Evolutionary conservation across 768 basidiomycete genomes (phyloP), one percentile per base, ranked within the genome.

Genomic region (Hygrocybe coccinea): DNA sequence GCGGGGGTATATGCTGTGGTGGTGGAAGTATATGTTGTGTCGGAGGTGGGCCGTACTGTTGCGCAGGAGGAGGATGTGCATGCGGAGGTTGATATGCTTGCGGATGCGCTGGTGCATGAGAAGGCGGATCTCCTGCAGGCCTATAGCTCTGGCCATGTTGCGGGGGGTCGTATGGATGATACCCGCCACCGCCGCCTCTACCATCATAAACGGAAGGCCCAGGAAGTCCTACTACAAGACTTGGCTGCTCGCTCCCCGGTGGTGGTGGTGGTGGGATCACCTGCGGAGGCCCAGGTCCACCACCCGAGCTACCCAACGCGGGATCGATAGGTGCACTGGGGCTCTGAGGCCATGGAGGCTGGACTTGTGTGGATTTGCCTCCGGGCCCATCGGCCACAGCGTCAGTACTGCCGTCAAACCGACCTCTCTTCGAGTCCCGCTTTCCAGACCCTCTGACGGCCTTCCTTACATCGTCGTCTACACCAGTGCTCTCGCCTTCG

Each of bases 361-460:
- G 59, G 44, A 60, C 35, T 60, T 48, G 60, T 59, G 25, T 61
- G 58, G 50, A 47, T 54, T 29, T 56, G 50, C 45, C 57, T 35
- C 15, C 25, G 52, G 24, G 54, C 11, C 33, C 35, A 35, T 34
- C n/a, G 45, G 57, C 38, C 49, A 52, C 9, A 49, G 38, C 9
- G 57, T 56, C 44, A 52, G 55, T 9, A 24, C 29, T 34, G 50
- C 73, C 74, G 37, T 76, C 73, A 35, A 69, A 66, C 24, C 74
- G 67, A 22, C 60, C 67, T 8, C 76, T 65, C 56, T 77, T 77
- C 5, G 67, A 59, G 4, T 74, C 71, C 1, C 74, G 69, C 12
- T 64, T 57, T 25, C 56, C 61, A 8, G 64, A 21, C 29, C 33
- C 25, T 56, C 44, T 46, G 37, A 37, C 41, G 51, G 51, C 54